A percentile compares a stretch with the other conserved stretches of the same genome.
phyloP scores from a whole-genome alignment of 2,329 filamentous ascomycete genomes.

The Amylocarpus encephaloides region DNA sequence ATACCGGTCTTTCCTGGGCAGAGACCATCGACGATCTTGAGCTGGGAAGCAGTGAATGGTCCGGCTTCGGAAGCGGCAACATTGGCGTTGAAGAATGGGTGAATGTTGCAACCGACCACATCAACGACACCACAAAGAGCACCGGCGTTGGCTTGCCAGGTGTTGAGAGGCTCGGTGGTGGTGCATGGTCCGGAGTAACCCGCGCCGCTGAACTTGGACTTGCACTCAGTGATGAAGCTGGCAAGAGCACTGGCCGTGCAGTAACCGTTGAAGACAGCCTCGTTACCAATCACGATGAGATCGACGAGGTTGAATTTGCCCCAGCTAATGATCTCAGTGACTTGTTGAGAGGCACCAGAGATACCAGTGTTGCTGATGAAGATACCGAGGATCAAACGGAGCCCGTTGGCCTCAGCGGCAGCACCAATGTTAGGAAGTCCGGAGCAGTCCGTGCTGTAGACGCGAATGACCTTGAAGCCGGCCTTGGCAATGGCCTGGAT shows the following conservation, averaged over 20 bases:
- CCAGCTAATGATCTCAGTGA: constrained; percentile 67
- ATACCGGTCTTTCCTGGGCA: constrained; percentile 69
- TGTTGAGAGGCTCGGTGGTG: constrained; percentile 78
- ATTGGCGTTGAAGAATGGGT: constrained; percentile 85
- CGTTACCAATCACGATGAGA: constrained; percentile 84
- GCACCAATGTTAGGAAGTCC: constrained; percentile 69
- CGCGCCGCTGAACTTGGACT: constrained; percentile 51
- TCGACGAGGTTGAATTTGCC: constrained; percentile 66
- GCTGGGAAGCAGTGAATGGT: constrained; percentile 66
- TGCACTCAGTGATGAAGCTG: constrained; percentile 62
- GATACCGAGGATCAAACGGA: constrained; percentile 82
- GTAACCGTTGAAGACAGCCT: constrained; percentile 73
- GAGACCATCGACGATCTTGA: constrained; percentile 60
- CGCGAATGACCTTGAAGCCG: constrained; percentile 66
- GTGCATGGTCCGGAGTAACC: constrained; percentile 73
- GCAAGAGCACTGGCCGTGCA: constrained; percentile 59
- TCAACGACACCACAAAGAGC: constrained; percentile 69
- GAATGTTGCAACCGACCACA: constrained; percentile 77
- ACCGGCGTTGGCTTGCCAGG: constrained; percentile 58
- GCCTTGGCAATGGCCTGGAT: constrained; percentile 54
- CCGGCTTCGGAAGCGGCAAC: constrained; percentile 62
- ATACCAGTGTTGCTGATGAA: constrained; percentile 64
- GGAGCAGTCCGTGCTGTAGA: constrained; percentile 90
- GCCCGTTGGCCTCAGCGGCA: constrained; percentile 57
- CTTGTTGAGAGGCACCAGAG: constrained; percentile 58